phyloP scores from a whole-genome alignment of 176 grass and related monocot genomes.

The Microstegium vimineum region DNA sequence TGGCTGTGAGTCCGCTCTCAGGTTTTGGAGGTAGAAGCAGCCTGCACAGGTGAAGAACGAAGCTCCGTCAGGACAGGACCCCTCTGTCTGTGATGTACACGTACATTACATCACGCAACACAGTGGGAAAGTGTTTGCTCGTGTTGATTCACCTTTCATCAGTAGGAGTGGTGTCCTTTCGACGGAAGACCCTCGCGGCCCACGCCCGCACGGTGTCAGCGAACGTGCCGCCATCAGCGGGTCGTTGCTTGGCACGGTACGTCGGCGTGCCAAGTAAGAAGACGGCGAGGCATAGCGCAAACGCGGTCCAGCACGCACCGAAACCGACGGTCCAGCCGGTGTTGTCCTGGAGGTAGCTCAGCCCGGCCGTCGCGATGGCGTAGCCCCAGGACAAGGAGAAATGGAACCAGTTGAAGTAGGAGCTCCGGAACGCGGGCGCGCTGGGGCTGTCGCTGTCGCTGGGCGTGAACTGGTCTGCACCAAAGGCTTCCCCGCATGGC shows the following conservation, averaged over 20 bases:
- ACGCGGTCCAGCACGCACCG: no score
- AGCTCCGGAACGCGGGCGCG: no score
- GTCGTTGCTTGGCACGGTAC: no score
- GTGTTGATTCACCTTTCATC: conserved; percentile 10
- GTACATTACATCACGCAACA: not conserved
- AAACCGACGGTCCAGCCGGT: no score
- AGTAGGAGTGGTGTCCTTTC: not conserved
- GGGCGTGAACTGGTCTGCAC: conserved; percentile 61
- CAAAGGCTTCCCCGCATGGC: conserved; percentile 57
- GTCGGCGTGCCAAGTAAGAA: no score
- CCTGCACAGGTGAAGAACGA: not conserved
- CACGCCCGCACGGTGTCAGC: not conserved
- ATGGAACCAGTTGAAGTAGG: no score
- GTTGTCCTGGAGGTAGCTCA: no score
- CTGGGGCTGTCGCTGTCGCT: not conserved
- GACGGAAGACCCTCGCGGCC: not conserved
- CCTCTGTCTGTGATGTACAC: no score
- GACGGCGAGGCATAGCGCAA: no score
- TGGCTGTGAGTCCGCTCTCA: conserved; percentile 2
- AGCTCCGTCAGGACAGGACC: not conserved
- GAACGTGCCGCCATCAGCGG: not conserved
- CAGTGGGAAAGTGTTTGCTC: no score
- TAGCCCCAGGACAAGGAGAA: no score
- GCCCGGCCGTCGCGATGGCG: no score
- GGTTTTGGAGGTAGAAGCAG: not conserved